Evolutionary conservation across 2,329 filamentous ascomycete species (phyloP).

Genomic region (Colletotrichum gloeosporioides): DNA sequence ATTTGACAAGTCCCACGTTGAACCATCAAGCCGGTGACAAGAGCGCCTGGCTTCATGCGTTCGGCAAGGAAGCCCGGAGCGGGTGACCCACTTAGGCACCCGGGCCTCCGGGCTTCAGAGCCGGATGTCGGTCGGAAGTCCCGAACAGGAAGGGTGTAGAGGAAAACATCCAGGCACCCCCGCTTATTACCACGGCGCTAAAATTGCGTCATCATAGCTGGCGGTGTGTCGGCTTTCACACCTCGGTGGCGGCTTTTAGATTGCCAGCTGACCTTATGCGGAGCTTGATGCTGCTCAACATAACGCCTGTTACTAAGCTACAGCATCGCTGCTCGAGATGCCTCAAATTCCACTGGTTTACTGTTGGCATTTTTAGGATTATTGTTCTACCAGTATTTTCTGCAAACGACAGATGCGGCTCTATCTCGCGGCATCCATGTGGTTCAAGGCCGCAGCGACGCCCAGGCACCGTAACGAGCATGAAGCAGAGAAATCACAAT

Average conservation of each 20-base stretch:
- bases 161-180: not conserved
- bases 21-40: not conserved
- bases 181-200: constrained; percentile 1
- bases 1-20: not conserved
- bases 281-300: not conserved
- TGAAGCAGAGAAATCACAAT: not conserved
- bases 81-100: not conserved
- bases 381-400: not conserved
- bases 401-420: not conserved
- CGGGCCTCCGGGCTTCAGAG: not conserved
- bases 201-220: not conserved
- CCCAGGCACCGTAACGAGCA: not conserved
- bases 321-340: not conserved
- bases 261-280: not conserved
- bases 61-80: not conserved
- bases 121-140: constrained; percentile 14
- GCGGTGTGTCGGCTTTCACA: not conserved
- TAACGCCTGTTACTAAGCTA: not conserved
- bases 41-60: not conserved
- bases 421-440: not conserved
- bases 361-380: not conserved
- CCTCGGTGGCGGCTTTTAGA: not conserved
- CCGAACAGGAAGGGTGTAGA: not conserved
- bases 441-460: not conserved
- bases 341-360: not conserved